Base-by-base conservation (phyloP, 192 early-diverging fungal species). In the Coemansia sp. region DNA sequence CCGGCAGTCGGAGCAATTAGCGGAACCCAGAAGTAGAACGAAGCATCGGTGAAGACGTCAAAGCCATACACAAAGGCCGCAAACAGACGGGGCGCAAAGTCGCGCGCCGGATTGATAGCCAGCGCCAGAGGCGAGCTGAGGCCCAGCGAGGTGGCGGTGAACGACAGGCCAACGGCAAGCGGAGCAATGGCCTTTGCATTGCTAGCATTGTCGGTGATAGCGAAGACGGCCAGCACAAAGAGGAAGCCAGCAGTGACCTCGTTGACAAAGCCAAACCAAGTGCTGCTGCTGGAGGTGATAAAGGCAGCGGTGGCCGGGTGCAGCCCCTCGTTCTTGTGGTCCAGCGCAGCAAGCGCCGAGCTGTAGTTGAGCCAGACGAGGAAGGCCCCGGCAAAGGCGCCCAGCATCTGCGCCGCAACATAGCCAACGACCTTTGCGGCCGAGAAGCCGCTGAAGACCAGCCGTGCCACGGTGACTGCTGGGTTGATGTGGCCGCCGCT, bases 1-100 rank as follows among this genome's bases (percentile, higher is more conserved):
- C 91, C 91, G 9, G 76, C 16, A 21, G 88, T 26, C 23, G 90
- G 89, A 0, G 83, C 88, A 56, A 85, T 81, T 8, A 92, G 67
- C 10, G 91, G 91, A n/a, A 90, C 84, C 81, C 86, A 88, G 59
- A 86, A 85, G 70, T 91, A 92, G 72, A 85, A 88, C 40, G 78
- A 61, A 64, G 66, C 64, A 23, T 85, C 83, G 37, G 85, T 65
- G 71, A 92, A 91, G 9, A 86, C 89, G 9, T 76, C 77, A 13
- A 75, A 13, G 39, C 89, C 89, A 75, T 88, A 93, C 44, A 77
- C 80, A 21, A 89, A 56, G 6, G 85, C 74, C 10, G 88, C 85
- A 68, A 91, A 91, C 15, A 90, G 67, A 40, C 92, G 87, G 10
- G 90, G 89, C 8, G 87, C 92, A 78, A 91, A 82, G 75, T 93